Evolutionary conservation across 192 early-diverging fungal species (phyloP).

Genomic region (Gonapodya sp.): DNA sequence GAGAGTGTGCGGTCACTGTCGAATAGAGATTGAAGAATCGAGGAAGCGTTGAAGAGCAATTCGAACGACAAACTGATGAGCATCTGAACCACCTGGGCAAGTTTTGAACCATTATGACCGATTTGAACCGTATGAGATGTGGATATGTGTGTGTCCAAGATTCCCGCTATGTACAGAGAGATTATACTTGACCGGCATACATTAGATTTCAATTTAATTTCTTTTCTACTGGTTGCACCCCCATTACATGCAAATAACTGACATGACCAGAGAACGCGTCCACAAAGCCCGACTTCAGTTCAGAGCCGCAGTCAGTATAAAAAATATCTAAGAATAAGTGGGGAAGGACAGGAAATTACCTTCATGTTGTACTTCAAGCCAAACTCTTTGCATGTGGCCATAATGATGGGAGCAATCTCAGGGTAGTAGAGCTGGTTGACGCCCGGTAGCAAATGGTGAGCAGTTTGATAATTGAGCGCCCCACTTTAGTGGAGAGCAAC

Average conservation of each 20-base stretch:
- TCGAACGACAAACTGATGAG: neutral
- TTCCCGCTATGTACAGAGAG: no score
- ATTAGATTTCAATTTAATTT: no score
- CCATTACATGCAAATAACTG: conserved; percentile 29
- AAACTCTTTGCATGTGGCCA: conserved; percentile 36
- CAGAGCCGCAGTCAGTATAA: neutral
- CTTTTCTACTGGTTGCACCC: no score
- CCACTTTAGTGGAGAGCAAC: no score
- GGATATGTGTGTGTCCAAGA: no score
- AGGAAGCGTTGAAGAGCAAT: neutral
- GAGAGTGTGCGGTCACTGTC: neutral
- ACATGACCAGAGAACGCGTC: conserved; percentile 35
- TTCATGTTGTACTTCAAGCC: conserved; percentile 31
- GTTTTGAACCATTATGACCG: no score
- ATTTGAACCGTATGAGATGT: no score
- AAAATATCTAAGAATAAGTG: neutral
- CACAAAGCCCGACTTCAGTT: conserved; percentile 30
- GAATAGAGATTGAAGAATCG: neutral
- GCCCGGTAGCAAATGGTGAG: conserved; percentile 38
- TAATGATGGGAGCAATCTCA: conserved; percentile 33
- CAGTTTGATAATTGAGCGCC: conserved; percentile 40
- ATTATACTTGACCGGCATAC: no score
- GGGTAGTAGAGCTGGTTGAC: conserved; percentile 41
- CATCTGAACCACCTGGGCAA: neutral
- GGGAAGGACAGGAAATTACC: neutral